Base-by-base conservation (phyloP, 768 basidiomycete species). In the Trametes elegans region DNA sequence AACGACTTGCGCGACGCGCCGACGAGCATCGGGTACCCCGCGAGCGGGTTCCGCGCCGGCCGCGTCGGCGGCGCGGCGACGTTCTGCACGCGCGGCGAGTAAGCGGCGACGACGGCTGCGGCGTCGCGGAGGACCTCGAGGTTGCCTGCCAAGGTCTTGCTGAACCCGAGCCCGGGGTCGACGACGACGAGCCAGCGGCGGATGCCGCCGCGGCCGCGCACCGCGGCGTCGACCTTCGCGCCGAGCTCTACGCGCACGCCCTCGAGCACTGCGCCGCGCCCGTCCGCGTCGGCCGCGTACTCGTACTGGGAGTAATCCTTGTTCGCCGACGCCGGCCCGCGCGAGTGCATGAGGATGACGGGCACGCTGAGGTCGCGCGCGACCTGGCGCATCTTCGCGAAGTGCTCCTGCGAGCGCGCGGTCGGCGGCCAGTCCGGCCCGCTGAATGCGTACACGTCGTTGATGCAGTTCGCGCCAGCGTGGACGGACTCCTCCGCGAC, bases 101-200 rank as follows among this genome's bases (percentile, higher is more conserved):
- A 54, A 36, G 80, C 74, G 2, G 73, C 76, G 0, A 78, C 80
- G 36, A 90, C 67, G 44, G 57, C 67, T 18, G 66, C 76, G 46
- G 74, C 74, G 31, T 78, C 61, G 9, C 85, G 77, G 44, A 98
- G 68, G 10, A 96, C 63, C 57, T 78, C 75, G 29, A 93, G 60
- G 69, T 96, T 95, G 5, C 80, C 91, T 26, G 84, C 78, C 2
- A 85, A 67, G 0, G 83, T 80, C 71, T 98, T 98, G 70, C 94
- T 96, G 69, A 98, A 99, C 29, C 97, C 96, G 48, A 98, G 74
- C 0, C 96, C 96, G 3, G 96, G 92, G 72, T 98, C 97, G 23
- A 87, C 79, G 48, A 98, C 79, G 58, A 98, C 82, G 55, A 90
- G 79, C 96, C 96, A 98, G 46, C 90, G 73, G 52, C 90, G 76